Conservation (phyloP, 2,329 filamentous ascomycete genomes). For the Fusarium penzigii region DNA sequence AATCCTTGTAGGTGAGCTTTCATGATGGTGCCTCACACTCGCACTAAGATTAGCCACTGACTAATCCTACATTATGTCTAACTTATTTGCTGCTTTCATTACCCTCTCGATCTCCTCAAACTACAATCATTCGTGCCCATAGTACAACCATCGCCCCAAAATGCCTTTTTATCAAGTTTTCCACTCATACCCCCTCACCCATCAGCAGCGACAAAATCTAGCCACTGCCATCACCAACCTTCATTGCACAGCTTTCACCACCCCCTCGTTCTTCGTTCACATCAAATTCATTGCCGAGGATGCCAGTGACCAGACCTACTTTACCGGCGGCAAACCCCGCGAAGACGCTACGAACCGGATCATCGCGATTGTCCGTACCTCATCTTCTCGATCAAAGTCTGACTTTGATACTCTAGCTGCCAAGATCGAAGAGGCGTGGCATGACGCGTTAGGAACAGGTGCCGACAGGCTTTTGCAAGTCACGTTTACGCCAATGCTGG, state of each 20-base stretch:
- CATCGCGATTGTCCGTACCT: conserved; percentile 17
- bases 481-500: conserved; percentile 15
- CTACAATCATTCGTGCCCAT: too few relatives aligned
- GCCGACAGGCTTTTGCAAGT: conserved; percentile 11
- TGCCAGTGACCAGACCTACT: conserved; percentile 5
- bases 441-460: conserved; percentile 1
- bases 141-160: background rate
- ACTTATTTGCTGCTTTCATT: too few relatives aligned
- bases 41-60: too few relatives aligned
- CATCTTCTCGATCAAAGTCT: conserved; percentile 3
- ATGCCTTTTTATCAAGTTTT: conserved; percentile 23
- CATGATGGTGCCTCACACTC: too few relatives aligned
- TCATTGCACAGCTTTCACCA: conserved; percentile 17
- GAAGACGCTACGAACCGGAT: conserved; percentile 12
- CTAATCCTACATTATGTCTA: too few relatives aligned
- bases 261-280: conserved; percentile 19
- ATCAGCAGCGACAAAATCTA: conserved; percentile 7
- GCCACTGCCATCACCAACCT: conserved; percentile 13
- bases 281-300: conserved; percentile 14
- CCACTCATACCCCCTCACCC: conserved; percentile 13
- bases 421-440: conserved; percentile 15
- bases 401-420: conserved; percentile 15
- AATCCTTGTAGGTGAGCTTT: too few relatives aligned
- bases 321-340: conserved; percentile 12
- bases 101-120: too few relatives aligned